Conservation (phyloP, 805 yeast species). For the Starmerella apis region DNA sequence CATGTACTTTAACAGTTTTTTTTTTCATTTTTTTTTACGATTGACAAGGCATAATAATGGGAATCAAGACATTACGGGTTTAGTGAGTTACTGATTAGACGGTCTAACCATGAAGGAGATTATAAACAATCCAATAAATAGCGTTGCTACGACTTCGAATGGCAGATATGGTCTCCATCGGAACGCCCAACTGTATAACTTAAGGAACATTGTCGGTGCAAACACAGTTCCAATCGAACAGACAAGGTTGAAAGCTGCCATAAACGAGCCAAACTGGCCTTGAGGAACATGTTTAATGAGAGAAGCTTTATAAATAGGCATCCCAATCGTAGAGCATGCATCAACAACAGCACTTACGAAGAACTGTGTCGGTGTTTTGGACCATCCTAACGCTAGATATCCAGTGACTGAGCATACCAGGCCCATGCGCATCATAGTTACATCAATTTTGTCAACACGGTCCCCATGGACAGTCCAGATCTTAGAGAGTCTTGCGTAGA, state of each 20-base stretch:
- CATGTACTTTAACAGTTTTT: too few relatives aligned
- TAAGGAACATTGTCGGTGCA: slow-evolving; percentile 22
- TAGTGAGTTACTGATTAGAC: background rate
- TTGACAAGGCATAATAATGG: too few relatives aligned
- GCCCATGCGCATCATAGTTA: slow-evolving; percentile 24
- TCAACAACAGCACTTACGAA: slow-evolving; percentile 26
- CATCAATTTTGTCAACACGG: slow-evolving; percentile 23
- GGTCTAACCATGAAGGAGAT: slow-evolving; percentile 15
- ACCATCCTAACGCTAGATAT: slow-evolving; percentile 23
- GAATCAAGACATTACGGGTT: too few relatives aligned
- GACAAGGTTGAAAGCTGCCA: slow-evolving; percentile 26
- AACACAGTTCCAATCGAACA: slow-evolving; percentile 15
- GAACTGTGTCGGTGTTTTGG: slow-evolving; percentile 23
- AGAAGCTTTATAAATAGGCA: slow-evolving; percentile 27
- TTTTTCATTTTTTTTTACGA: too few relatives aligned
- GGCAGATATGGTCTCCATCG: slow-evolving; percentile 22
- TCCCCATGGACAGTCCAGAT: slow-evolving; percentile 19
- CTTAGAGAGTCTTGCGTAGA: slow-evolving; percentile 19
- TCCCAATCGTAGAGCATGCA: slow-evolving; percentile 27
- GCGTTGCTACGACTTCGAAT: slow-evolving; percentile 17
- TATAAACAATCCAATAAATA: slow-evolving; percentile 15
- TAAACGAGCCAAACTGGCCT: slow-evolving; percentile 27
- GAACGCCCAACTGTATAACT: slow-evolving; percentile 22
- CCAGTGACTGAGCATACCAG: slow-evolving; percentile 25
- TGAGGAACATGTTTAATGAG: slow-evolving; percentile 28